These are phyloP conservation scores for Penicillium polonicum DNA, from an alignment of 2,329 filamentous ascomycete species.

Conservation along the genomic window DNA sequence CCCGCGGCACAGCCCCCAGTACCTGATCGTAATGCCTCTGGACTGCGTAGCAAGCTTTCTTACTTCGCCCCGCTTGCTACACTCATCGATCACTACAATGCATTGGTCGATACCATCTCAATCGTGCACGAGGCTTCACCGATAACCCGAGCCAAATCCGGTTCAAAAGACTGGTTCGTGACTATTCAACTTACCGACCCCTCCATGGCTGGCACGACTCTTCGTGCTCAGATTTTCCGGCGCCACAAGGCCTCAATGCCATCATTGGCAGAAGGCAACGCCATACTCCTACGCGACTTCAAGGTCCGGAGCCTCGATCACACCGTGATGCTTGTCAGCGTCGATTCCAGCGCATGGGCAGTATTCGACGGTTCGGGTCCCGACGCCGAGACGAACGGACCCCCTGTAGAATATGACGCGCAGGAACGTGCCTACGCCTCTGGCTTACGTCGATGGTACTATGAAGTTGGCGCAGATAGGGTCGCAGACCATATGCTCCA, in stretches of 20 bases:
- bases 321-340: slow-evolving; percentile 43
- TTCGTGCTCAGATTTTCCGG: slow-evolving; percentile 45
- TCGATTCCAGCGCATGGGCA: slow-evolving; percentile 47
- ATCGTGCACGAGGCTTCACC: slow-evolving; percentile 37
- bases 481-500: slow-evolving; percentile 39
- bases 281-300: slow-evolving; percentile 48
- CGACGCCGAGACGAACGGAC: slow-evolving; percentile 35
- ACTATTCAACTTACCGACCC: slow-evolving; percentile 47
- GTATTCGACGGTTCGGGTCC: slow-evolving; percentile 39
- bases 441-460: slow-evolving; percentile 44
- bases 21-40: slow-evolving; percentile 32
- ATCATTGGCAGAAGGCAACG: slow-evolving; percentile 38
- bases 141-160: slow-evolving; percentile 36
- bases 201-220: slow-evolving; percentile 41
- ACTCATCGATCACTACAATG: slow-evolving; percentile 44
- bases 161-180: slow-evolving; percentile 42
- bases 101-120: slow-evolving; percentile 44
- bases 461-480: slow-evolving; percentile 34
- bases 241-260: slow-evolving; percentile 43
- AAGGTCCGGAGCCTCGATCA: slow-evolving; percentile 44
- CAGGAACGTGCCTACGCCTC: slow-evolving; percentile 40
- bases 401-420: slow-evolving; percentile 41
- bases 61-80: slow-evolving; percentile 47
- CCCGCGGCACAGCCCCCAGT: slow-evolving; percentile 3
- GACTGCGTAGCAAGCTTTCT: slow-evolving; percentile 42